Percentiles rank a stretch among this genome's conserved stretches.
Evolutionary conservation across 2,329 filamentous ascomycete species (phyloP).

Genomic region (Trichoderma guizhouense): DNA sequence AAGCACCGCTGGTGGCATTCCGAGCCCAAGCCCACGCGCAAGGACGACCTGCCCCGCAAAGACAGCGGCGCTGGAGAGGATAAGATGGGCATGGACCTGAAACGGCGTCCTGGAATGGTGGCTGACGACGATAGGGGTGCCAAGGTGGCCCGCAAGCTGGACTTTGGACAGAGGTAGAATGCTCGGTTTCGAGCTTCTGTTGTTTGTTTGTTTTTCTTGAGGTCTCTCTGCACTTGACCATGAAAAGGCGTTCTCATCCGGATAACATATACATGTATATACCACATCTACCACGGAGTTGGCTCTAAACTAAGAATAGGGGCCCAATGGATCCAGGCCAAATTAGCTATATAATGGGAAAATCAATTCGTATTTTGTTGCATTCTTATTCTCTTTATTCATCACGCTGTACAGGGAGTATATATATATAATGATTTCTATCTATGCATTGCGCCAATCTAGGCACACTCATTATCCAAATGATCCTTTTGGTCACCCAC

Average conservation of each 20-base stretch:
- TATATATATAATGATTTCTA: constrained; percentile 8
- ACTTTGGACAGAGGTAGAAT: constrained; percentile 59
- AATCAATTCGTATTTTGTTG: neutral
- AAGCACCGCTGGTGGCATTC: constrained; percentile 82
- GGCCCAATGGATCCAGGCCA: neutral
- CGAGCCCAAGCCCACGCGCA: constrained; percentile 77
- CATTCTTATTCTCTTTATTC: neutral
- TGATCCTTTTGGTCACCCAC: neutral
- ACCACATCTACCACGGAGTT: neutral
- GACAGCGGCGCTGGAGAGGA: constrained; percentile 58
- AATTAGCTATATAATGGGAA: neutral
- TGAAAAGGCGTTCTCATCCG: neutral
- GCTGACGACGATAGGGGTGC: constrained; percentile 62
- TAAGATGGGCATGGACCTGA: constrained; percentile 79
- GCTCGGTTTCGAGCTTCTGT: neutral
- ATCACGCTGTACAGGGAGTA: neutral
- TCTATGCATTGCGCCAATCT: neutral
- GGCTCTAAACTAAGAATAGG: neutral
- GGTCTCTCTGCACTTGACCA: neutral
- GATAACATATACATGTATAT: neutral
- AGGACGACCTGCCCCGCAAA: constrained; percentile 77
- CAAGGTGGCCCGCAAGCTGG: constrained; percentile 78
- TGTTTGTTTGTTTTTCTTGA: neutral
- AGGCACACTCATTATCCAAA: neutral
- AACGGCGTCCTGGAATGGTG: constrained; percentile 64